Evolutionary conservation across 2,329 filamentous ascomycete genomes (phyloP).

Genomic region (Gyromitra esculenta): DNA sequence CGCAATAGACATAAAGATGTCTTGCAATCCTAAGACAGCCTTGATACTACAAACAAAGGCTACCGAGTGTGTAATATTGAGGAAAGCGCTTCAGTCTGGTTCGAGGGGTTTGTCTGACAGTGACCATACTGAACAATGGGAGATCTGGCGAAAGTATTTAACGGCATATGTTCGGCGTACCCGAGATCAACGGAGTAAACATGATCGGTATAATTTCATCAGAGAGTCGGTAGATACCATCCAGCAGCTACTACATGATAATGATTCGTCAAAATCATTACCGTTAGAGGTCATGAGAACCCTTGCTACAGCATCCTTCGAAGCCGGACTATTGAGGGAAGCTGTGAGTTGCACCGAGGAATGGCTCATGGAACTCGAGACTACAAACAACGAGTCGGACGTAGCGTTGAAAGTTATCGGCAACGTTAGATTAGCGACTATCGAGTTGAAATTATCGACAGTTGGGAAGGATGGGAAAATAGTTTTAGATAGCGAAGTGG

Average conservation of each 20-base stretch:
- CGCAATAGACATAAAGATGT: constrained; percentile 39
- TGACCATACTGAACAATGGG: constrained; percentile 42
- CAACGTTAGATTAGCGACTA: constrained; percentile 50
- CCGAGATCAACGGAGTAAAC: constrained; percentile 41
- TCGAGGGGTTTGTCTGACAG: neutral
- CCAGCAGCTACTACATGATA: constrained; percentile 27
- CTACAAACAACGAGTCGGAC: constrained; percentile 37
- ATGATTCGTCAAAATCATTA: constrained; percentile 31
- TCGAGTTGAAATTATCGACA: constrained; percentile 52
- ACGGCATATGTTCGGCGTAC: constrained; percentile 46
- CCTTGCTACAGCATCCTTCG: constrained; percentile 47
- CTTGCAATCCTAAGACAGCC: constrained; percentile 44
- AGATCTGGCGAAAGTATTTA: constrained; percentile 46
- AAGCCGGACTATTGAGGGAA: constrained; percentile 50
- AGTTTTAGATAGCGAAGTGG: constrained; percentile 28
- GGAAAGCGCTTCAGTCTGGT: constrained; percentile 34
- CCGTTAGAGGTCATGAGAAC: constrained; percentile 46
- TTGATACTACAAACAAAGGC: constrained; percentile 47
- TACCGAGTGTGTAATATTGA: constrained; percentile 41
- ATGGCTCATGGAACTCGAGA: constrained; percentile 51
- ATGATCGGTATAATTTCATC: constrained; percentile 52
- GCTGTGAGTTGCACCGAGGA: constrained; percentile 47
- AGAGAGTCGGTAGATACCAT: constrained; percentile 41
- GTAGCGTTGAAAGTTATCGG: constrained; percentile 45
- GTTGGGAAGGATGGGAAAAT: constrained; percentile 32